These are phyloP conservation scores for Remersonia thermophila DNA, from an alignment of 2,329 filamentous ascomycete genomes.

Conservation along the genomic window DNA sequence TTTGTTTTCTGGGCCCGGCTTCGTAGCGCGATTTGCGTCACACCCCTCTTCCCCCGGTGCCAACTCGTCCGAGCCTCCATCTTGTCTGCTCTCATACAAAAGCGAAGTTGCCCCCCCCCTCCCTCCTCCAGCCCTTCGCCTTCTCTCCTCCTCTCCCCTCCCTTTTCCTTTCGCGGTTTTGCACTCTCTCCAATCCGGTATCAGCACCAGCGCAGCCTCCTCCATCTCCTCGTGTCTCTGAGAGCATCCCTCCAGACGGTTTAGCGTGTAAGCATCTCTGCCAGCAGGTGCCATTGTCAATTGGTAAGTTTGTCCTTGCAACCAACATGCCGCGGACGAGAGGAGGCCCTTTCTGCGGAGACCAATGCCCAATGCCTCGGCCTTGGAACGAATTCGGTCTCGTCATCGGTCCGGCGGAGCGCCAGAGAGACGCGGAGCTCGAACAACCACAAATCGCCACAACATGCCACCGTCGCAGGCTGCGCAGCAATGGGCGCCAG, in stretches of 20 bases:
- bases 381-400: no score
- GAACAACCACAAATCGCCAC: no score
- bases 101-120: slow-evolving; percentile 23
- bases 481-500: no score
- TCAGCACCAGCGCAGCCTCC: not conserved
- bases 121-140: slow-evolving; percentile 17
- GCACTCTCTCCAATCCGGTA: slow-evolving; percentile 12
- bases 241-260: slow-evolving; percentile 1
- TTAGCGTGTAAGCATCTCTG: slow-evolving; percentile 10
- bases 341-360: no score
- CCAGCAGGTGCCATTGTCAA: slow-evolving; percentile 7
- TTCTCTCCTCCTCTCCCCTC: slow-evolving; percentile 16
- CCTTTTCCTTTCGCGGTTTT: slow-evolving; percentile 19
- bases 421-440: no score
- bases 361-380: no score
- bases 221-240: slow-evolving; percentile 5
- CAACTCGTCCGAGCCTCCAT: not conserved
- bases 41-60: no score
- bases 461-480: no score
- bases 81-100: slow-evolving; percentile 19
- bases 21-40: no score
- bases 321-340: no score
- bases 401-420: no score
- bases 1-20: no score
- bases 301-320: slow-evolving; percentile 11